Conservation (phyloP, 345 rosid species). For the Camelina laxa region DNA sequence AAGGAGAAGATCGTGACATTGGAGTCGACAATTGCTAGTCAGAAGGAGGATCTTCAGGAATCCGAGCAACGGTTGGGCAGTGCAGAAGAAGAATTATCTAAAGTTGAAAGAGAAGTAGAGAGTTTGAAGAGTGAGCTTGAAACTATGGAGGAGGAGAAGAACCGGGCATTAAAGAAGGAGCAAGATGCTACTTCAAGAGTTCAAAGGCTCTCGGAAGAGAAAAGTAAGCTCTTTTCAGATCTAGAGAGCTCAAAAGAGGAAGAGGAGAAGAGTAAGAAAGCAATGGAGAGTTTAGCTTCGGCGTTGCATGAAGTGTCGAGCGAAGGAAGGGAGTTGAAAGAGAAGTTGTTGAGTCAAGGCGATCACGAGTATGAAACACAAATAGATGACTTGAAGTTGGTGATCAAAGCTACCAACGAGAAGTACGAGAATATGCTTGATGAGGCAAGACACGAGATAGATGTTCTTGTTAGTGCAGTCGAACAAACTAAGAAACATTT, state of each 20-base stretch:
- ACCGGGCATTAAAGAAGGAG: conserved; percentile 73
- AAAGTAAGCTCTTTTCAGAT: conserved; percentile 68
- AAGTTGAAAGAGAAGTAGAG: conserved; percentile 52
- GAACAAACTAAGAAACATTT: conserved; percentile 66
- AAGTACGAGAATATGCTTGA: conserved; percentile 82
- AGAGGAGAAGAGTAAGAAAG: conserved; percentile 97
- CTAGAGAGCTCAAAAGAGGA: conserved; percentile 74
- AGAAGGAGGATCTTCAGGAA: conserved; percentile 72
- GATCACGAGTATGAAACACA: conserved; percentile 83
- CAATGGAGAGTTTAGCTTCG: conserved; percentile 95
- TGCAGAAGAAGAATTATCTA: conserved; percentile 60
- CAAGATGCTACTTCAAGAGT: conserved; percentile 76
- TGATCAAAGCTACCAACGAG: conserved; percentile 75
- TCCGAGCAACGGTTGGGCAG: conserved; percentile 48
- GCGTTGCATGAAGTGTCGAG: conserved; percentile 93
- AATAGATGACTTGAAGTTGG: conserved; percentile 76
- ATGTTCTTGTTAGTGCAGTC: conserved; percentile 54
- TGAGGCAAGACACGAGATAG: conserved; percentile 73
- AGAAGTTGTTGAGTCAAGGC: conserved; percentile 67
- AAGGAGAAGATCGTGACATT: conserved; percentile 72
- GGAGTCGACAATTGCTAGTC: conserved; percentile 73
- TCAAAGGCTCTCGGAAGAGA: conserved; percentile 75
- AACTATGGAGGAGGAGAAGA: conserved; percentile 69
- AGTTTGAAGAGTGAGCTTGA: conserved; percentile 65
- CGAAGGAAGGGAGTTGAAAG: conserved; percentile 92